Evolutionary conservation across 768 basidiomycete species (phyloP).

Genomic region (Tylopilus subfusipes): DNA sequence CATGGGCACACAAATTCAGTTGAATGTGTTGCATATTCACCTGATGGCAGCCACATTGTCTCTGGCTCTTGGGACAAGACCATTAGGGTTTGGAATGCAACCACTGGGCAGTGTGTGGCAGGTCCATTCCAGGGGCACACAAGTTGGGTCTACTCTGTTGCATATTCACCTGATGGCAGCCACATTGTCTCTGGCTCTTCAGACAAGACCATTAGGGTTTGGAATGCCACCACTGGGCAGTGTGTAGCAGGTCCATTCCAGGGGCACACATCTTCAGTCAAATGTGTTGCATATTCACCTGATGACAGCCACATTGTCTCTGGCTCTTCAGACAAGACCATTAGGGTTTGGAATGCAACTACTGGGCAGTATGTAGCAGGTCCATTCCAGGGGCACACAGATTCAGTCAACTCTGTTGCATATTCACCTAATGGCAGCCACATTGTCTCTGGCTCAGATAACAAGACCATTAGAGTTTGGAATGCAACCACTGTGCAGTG

Average conservation of each 20-base stretch:
- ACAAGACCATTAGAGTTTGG: no score
- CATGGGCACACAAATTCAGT: no score
- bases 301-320: background rate
- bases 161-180: background rate
- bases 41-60: background rate
- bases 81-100: background rate
- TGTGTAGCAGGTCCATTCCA: background rate
- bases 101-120: background rate
- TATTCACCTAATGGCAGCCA: background rate
- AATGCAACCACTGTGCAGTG: no score
- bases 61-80: background rate
- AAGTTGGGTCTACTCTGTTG: background rate
- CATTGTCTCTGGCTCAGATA: background rate
- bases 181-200: no score
- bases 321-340: background rate
- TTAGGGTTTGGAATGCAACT: constrained; percentile 18
- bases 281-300: background rate
- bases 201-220: constrained; percentile 8
- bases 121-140: background rate
- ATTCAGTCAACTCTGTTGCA: background rate
- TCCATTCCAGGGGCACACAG: background rate
- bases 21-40: background rate
- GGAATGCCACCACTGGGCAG: constrained; percentile 11
- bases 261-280: background rate
- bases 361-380: constrained; percentile 2